Evolutionary conservation across 164 flowering plant species (phyloP).

Genomic region (Hamamelis virginiana): DNA sequence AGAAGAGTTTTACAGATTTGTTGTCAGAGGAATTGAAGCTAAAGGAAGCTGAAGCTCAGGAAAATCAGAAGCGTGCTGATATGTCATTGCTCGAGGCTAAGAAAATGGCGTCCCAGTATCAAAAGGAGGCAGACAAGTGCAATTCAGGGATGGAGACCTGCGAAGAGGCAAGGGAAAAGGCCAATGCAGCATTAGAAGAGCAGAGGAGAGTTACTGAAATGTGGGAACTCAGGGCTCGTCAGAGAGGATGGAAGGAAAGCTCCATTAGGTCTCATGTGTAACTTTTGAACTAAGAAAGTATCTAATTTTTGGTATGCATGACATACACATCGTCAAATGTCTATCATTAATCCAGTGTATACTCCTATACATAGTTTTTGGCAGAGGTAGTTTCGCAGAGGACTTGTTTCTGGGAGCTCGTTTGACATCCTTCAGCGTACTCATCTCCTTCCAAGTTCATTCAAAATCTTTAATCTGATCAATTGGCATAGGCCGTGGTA

Average conservation of each 20-base stretch:
- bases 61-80: slow-evolving; percentile 22
- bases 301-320: not conserved
- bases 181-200: slow-evolving; percentile 29
- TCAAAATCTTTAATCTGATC: too few relatives aligned
- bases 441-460: too few relatives aligned
- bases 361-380: too few relatives aligned
- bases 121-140: slow-evolving; percentile 53
- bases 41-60: slow-evolving; percentile 16
- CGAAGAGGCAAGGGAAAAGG: slow-evolving; percentile 44
- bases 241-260: slow-evolving; percentile 27
- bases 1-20: slow-evolving; percentile 16
- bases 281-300: not conserved
- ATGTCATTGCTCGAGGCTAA: slow-evolving; percentile 37
- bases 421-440: too few relatives aligned
- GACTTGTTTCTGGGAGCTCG: too few relatives aligned
- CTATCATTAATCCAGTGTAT: too few relatives aligned
- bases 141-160: slow-evolving; percentile 50
- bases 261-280: not conserved
- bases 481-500: too few relatives aligned
- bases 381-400: too few relatives aligned
- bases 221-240: slow-evolving; percentile 35
- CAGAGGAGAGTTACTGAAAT: slow-evolving; percentile 25
- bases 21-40: slow-evolving; percentile 19
- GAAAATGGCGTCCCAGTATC: slow-evolving; percentile 40
- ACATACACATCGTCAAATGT: too few relatives aligned